Evolutionary conservation across 2,329 filamentous ascomycete species (phyloP).

Genomic region (Aspergillus sp.): DNA sequence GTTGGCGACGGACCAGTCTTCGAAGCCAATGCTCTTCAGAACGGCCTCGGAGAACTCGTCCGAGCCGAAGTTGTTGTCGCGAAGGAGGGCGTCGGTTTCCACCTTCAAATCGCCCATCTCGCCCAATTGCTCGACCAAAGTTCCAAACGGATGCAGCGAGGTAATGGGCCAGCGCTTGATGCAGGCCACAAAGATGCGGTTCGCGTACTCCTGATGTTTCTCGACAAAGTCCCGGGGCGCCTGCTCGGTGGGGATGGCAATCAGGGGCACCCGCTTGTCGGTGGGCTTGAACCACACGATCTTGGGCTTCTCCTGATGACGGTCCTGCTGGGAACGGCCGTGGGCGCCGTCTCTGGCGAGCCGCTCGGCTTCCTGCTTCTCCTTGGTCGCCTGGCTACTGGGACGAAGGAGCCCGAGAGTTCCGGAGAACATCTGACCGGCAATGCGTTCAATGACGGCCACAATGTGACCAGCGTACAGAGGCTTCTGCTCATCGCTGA

Average conservation of each 20-base stretch:
- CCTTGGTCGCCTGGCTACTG: slow-evolving; percentile 97
- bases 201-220: slow-evolving; percentile 95
- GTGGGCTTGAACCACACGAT: slow-evolving; percentile 99
- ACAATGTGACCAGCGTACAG: slow-evolving; percentile 96
- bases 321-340: slow-evolving; percentile 72
- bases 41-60: slow-evolving; percentile 98
- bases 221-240: slow-evolving; percentile 97
- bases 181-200: slow-evolving; percentile 96
- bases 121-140: slow-evolving; percentile 92
- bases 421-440: slow-evolving; percentile 98
- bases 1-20: slow-evolving; percentile 83
- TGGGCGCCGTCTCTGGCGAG: slow-evolving; percentile 80
- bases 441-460: slow-evolving; percentile 92
- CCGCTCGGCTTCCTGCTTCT: slow-evolving; percentile 97
- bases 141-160: slow-evolving; percentile 97
- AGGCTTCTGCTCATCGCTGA: slow-evolving; percentile 97
- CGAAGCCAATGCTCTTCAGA: slow-evolving; percentile 83
- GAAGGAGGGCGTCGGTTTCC: slow-evolving; percentile 92
- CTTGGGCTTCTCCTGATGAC: slow-evolving; percentile 94
- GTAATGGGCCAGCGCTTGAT: slow-evolving; percentile 99
- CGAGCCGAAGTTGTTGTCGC: slow-evolving; percentile 97
- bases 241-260: slow-evolving; percentile 97
- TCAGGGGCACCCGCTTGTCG: slow-evolving; percentile 96
- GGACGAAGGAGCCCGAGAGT: slow-evolving; percentile 91
- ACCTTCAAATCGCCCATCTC: slow-evolving; percentile 97